Evolutionary conservation across 2,329 filamentous ascomycete species (phyloP).

Genomic region (Fusarium sp.): DNA sequence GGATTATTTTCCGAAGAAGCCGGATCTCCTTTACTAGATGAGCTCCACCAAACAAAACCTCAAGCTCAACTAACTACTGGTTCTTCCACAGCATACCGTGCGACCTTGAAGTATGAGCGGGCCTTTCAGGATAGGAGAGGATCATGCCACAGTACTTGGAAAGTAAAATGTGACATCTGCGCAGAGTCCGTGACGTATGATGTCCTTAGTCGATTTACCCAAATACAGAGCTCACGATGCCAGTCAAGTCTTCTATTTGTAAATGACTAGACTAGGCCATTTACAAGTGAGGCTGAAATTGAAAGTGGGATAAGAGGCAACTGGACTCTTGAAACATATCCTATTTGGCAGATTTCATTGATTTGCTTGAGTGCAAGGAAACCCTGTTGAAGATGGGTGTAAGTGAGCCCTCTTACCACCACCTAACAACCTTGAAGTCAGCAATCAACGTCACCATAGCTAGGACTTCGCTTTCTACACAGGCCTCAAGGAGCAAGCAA

Average conservation of each 20-base stretch:
- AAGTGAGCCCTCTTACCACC: neutral
- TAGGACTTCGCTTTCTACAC: neutral
- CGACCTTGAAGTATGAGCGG: neutral
- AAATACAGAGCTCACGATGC: neutral
- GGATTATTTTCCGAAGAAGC: slow-evolving; percentile 32
- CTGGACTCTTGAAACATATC: neutral
- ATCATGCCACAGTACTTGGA: neutral
- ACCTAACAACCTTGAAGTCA: neutral
- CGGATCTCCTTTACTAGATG: slow-evolving; percentile 22
- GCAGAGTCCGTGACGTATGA: neutral
- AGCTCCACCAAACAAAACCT: slow-evolving; percentile 7
- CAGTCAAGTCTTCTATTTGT: neutral
- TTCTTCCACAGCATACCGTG: neutral
- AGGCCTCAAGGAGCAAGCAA: neutral
- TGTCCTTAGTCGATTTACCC: neutral
- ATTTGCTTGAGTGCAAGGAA: neutral
- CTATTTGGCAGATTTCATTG: neutral
- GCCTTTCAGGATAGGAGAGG: neutral
- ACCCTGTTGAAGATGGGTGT: neutral
- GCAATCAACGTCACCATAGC: neutral
- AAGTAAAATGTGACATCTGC: neutral
- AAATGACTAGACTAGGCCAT: too few species aligned
- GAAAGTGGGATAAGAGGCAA: neutral
- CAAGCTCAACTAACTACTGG: neutral
- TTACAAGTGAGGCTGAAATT: neutral